Base-by-base conservation (phyloP, 2,329 filamentous ascomycete genomes). In the Aspergillus pseudoglaucus region DNA sequence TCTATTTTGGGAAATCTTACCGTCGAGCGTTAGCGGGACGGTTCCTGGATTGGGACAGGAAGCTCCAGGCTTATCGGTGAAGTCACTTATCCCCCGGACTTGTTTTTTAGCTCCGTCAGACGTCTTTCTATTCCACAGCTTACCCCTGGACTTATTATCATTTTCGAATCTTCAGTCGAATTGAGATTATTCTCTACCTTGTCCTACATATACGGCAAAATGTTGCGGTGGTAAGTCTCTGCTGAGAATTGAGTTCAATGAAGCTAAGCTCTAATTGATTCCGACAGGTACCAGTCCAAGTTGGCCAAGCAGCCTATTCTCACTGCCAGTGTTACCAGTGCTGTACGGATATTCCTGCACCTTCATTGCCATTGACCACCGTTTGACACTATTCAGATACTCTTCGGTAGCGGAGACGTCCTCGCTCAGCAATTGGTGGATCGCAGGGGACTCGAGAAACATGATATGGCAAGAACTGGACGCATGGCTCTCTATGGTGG, bases 391-490 rank as follows among this genome's bases (percentile, higher is more conserved):
- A 30, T 18, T 17, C 54, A 83, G 80, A 68, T 97, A 50, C 84
- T 98, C 54, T 98, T 97, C 67, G 90, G 87, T 49, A 88, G 90
- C 12, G 93, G 93, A 61, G 93, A 98, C 73, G 77, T 86, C 51
- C 84, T 94, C 57, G 89, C 93, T 33, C 93, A 98, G 72, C 91
- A 97, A 72, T 77, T 82, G 32, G 87, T 98, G 50, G 91, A 97
- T 73, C 84, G 83, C 68, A 84, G 79, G 61, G 90, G 90, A 15
- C 57, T 87, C 22, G 72, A 84, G 58, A 85, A 87, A 55, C 91
- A 98, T 67, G 85, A 91, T 62, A 63, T 70, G 47, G 66, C 64
- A 20, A 64, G 74, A 47, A 76, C 74, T 33, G 73, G 68, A 30
- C 68, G 74, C 47, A 75, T 76, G 74, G 70, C 66, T 23, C 59